A percentile compares a stretch with the other conserved stretches of the same genome.
phyloP scores from a whole-genome alignment of 768 basidiomycete genomes.

The Hygrocybe punicea region DNA sequence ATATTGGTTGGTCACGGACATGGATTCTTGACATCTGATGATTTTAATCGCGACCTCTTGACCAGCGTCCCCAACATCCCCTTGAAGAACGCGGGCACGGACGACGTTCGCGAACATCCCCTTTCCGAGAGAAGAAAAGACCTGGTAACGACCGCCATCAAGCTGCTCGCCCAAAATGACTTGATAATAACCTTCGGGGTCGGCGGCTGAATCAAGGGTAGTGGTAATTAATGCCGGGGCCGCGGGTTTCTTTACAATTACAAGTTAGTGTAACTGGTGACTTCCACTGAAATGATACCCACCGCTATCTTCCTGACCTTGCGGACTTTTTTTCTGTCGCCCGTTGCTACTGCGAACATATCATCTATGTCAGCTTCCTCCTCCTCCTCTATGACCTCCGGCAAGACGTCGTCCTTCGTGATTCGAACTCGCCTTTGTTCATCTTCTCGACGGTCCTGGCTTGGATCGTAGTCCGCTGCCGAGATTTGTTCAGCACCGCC shows the following conservation, averaged over 20 bases:
- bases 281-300: conserved; percentile 21
- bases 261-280: conserved; percentile 1
- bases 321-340: conserved; percentile 49
- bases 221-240: conserved; percentile 67
- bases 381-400: conserved; percentile 55
- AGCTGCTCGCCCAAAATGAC: conserved; percentile 92
- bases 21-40: conserved; percentile 90
- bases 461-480: conserved; percentile 88
- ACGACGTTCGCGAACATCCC: conserved; percentile 99
- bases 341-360: conserved; percentile 77
- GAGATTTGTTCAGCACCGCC: conserved; percentile 66
- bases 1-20: conserved; percentile 52
- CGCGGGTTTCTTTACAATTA: conserved; percentile 39
- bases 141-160: conserved; percentile 89
- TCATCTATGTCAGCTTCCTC: conserved; percentile 90
- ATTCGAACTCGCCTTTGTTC: conserved; percentile 64
- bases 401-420: conserved; percentile 34
- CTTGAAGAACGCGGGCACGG: conserved; percentile 74
- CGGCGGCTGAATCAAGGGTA: conserved; percentile 87
- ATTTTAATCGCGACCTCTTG: conserved; percentile 97
- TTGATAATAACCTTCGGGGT: conserved; percentile 93
- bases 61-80: conserved; percentile 50
- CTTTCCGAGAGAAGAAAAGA: conserved; percentile 92
- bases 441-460: conserved; percentile 77
- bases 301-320: conserved; percentile 59